Base-by-base conservation (phyloP, 2,329 filamentous ascomycete genomes). In the Ophiocordyceps sinensis region DNA sequence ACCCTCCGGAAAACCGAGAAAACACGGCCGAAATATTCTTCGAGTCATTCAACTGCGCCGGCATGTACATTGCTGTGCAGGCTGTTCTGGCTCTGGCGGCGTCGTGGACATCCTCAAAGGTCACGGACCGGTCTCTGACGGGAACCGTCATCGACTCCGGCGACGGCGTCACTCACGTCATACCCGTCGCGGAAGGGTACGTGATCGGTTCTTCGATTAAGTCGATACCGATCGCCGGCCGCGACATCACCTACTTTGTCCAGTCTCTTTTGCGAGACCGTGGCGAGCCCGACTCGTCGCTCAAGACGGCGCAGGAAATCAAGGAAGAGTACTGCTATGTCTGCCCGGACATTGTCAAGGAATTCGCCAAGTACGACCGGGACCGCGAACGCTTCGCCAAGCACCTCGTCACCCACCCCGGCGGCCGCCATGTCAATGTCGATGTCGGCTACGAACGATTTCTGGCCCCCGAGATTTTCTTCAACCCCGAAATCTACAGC, bases 11-110 rank as follows among this genome's bases (percentile, higher is more conserved):
- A 68, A 96, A 98, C 66, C 87, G 91, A 58, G 91, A 98, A 66
- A 95, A 94, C 62, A 96, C 91, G 23, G 91, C 91, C 62, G 91
- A 98, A 63, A 98, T 98, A 65, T 95, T 98, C 78, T 98, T 98
- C 68, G 91, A 98, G 61, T 96, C 91, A 4, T 98, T 98, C 73
- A 98, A 98, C 68, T 96, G 91, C 63, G 89, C 91, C 44, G 91
- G 91, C 66, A 80, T 98, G 49, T 98, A 98, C 66, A 98, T 98
- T 60, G 91, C 91, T 37, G 91, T 98, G 13, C 91, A 98, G 66
- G 91, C 91, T 28, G 91, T 98, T 19, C 80, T 98, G 42, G 91
- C 93, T 14, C 77, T 98, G 37, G 91, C 91, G 36, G 91, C 93
- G 17, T 96, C 91, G 9, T 98, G 91, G 91, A 98, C 91, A 26